Base-by-base conservation (phyloP, 352 stramenopile genomes). In the Phytophthora pini region DNA sequence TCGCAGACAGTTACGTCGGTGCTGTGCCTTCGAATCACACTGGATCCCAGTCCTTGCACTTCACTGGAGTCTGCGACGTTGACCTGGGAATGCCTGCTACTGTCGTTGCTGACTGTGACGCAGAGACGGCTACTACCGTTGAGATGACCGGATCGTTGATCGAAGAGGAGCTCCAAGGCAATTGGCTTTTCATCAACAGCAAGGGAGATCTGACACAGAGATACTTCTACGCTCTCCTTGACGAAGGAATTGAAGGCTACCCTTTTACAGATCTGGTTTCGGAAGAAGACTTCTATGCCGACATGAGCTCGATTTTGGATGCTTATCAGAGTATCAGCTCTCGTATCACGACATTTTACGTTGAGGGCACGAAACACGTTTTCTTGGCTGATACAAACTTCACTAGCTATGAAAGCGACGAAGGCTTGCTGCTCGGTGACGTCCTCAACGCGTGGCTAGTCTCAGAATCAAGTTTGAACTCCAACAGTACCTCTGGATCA, bases 1-100 rank as follows among this genome's bases (percentile, higher is more conserved):
- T 88, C n/a, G 65, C 74, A 12, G 77, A 85, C 64, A 79, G 72
- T 46, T 84, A 84, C 41, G 71, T 86, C 6, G 77, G 73, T 31
- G 73, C 82, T 15, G 45, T 83, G 31, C 72, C 74, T 9, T 56
- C 68, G 17, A 63, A 72, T 20, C 57, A 67, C n/a, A 68, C 68
- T 12, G 70, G 70, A 20, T 70, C 68, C 10, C 17, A 61, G 27
- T 57, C 78, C 8, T 34, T 84, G 36, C 72, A 80, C 51, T 80
- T 78, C 61, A 79, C 68, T 40, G 61, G 66, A 15, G 52, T 63
- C 1, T 86, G 74, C 52, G 52, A 65, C 27, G 52, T 77, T 31
- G 52, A 72, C 27, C 47, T 77, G 8, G 53, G 36, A n/a, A 56
- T 70, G 22, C 53, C 74, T 13, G 24, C 55, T 3, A 44, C 57